Base-by-base conservation (phyloP, 2,329 filamentous ascomycete species). In the Drechslera avenae region DNA sequence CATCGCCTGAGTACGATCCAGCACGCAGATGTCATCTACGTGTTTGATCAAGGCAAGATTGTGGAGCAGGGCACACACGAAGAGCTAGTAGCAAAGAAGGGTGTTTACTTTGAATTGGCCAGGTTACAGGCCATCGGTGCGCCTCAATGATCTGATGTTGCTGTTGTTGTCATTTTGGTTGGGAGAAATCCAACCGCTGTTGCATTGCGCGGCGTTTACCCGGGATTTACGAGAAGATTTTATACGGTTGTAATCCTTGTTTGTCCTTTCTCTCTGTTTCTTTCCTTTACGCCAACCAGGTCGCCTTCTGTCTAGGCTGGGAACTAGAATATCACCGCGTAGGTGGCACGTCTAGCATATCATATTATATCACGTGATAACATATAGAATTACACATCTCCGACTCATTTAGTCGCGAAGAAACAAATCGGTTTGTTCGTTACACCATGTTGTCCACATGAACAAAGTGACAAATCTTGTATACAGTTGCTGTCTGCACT, bases 1-100 rank as follows among this genome's bases (percentile, higher is more conserved):
- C 93, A 99, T 75, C 82, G 94, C 18, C 78, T 99, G 5, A 91
- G 86, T 67, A 97, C 94, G 0, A 97, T 97, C 54, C 91, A 96
- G 71, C 92, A 94, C 71, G 93, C 93, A 0, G 93, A 97, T 69
- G 78, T 93, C 40, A 97, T 97, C 63, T 97, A 95, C 60, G 93
- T 97, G n/a, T 94, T 97, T 70, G 92, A 97, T 72, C 86, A 90
- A 64, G 94, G 93, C 6, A 83, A 85, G 52, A 84, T 97, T 35
- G 89, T 95, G 1, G 93, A 97, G 78, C 83, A 84, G 60, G 93
- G 93, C 4, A 91, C 86, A 7, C 93, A 97, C 89, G 82, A 81
- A 0, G 76, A 80, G 41, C 52, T 79, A 30, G 66, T 79, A 44
- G 64, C 59, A 4, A 67, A 59, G 51, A 67, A 63, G 40, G 76